Evolutionary conservation across 441 rosid genomes (phyloP), one percentile per base, ranked within the genome.

Genomic region (Biscutella laevigata): DNA sequence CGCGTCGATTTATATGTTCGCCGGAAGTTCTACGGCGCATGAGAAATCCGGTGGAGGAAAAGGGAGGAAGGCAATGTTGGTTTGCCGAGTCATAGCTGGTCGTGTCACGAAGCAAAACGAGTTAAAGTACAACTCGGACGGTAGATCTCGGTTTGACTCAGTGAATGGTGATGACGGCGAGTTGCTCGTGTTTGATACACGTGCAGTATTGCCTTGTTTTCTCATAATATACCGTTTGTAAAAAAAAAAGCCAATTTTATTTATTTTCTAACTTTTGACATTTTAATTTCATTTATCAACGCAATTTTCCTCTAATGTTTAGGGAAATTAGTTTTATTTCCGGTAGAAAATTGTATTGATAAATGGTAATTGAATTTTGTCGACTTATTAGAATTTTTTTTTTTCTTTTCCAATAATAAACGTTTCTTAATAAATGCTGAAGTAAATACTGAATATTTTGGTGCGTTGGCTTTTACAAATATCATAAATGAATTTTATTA

Each of bases 151-250:
- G 77, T 83, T 53, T 63, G 98, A 91, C 78, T 87, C 98, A 58
- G 87, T 85, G 73, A 73, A 87, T 59, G 84, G 95, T 55, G 82
- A 55, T 4, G 74, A 70, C 48, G 96, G 86, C 71, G 94, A 91
- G 87, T 64, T 88, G 66, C 72, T 83, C 8, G 96, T 91, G 58
- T 85, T 88, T 32, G 95, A 91, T 59, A 66, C 81, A 7, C 87
- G 91, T 52, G 95, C 95, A 1, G 87, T 88, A 53, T 67, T 88
- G 63, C 95, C 96, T 39, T 91, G 98, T 70, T 91, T 91, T 64
- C 91, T 88, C 44, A 79, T 91, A 27, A 80, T 85, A 77, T 91
- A 91, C 59, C 82, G 76, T 46, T 49, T 88, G 91, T 91, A 82
- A 84, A 73, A 8, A 10, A 7, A 4, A 13, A 12, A 26, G 6